Percentiles rank a stretch among this genome's conserved stretches.
Conservation (phyloP, 495 filamentous ascomycete species). For the Penicillium bialowiezense region DNA sequence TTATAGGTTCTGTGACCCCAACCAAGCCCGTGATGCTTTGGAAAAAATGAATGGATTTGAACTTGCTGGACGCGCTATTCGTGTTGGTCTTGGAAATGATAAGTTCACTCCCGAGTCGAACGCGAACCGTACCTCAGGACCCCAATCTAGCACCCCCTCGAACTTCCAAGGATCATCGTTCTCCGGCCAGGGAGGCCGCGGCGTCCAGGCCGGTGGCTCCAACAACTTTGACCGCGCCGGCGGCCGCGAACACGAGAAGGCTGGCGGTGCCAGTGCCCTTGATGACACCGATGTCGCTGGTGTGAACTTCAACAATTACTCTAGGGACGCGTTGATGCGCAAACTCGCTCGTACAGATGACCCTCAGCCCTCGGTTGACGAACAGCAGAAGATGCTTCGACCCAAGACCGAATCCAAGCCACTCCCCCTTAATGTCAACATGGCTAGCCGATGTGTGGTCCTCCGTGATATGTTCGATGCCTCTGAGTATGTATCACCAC, state of each 20-base stretch:
- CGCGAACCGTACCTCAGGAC: slow-evolving; percentile 81
- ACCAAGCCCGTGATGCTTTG: slow-evolving; percentile 86
- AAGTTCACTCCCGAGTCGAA: slow-evolving; percentile 99
- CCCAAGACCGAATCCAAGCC: slow-evolving; percentile 80
- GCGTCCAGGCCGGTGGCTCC: slow-evolving; percentile 74
- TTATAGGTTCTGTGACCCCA: slow-evolving; percentile 82
- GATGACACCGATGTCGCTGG: slow-evolving; percentile 98
- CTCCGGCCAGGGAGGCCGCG: slow-evolving; percentile 86
- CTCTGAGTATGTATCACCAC: slow-evolving; percentile 65
- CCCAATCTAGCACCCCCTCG: slow-evolving; percentile 62
- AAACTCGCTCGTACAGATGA: slow-evolving; percentile 97
- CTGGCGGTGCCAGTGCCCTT: slow-evolving; percentile 85
- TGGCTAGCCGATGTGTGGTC: slow-evolving; percentile 91
- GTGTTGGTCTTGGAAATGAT: slow-evolving; percentile 99
- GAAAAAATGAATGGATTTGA: slow-evolving; percentile 99
- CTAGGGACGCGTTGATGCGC: slow-evolving; percentile 94
- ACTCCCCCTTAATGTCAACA: slow-evolving; percentile 80
- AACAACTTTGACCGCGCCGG: slow-evolving; percentile 90
- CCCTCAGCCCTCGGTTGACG: slow-evolving; percentile 58
- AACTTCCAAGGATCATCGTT: slow-evolving; percentile 93
- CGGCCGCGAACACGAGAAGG: slow-evolving; percentile 86
- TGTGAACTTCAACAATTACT: slow-evolving; percentile 99
- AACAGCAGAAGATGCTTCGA: slow-evolving; percentile 68
- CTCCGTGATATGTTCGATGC: slow-evolving; percentile 95
- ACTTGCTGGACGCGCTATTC: slow-evolving; percentile 93